A percentile compares a stretch with the other conserved stretches of the same genome.
Conservation (phyloP, 371 early-diverging fungal species). For the Basidiobolus meristosporus region DNA sequence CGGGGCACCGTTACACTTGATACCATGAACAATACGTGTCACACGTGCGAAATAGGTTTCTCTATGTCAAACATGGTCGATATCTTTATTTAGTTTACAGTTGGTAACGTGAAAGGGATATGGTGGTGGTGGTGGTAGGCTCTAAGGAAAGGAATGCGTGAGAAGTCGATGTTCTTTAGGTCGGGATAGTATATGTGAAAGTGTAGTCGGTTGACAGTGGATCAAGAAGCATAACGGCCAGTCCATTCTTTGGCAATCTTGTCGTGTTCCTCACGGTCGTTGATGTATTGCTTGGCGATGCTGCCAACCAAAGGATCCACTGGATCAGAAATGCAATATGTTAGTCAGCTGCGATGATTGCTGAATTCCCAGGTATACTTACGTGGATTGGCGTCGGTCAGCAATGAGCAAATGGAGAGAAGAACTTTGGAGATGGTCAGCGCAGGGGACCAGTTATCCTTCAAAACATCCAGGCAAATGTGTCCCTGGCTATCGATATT, state of each 20-base stretch:
- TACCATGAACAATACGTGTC: no score
- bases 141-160: background rate
- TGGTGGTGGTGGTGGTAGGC: background rate
- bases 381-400: conserved; percentile 89
- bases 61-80: no score
- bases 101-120: background rate
- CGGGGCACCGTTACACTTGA: no score
- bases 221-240: conserved; percentile 5
- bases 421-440: conserved; percentile 85
- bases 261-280: conserved; percentile 77
- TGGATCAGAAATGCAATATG: conserved; percentile 8
- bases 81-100: no score
- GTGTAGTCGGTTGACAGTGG: background rate
- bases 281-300: conserved; percentile 84
- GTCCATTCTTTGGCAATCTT: conserved; percentile 88
- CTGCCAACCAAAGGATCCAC: conserved; percentile 83
- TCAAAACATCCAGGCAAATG: conserved; percentile 86
- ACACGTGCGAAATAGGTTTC: no score
- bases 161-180: no score
- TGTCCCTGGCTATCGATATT: conserved; percentile 80
- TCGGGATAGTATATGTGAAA: background rate
- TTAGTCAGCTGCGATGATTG: background rate
- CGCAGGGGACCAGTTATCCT: conserved; percentile 91
- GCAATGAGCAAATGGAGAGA: conserved; percentile 67
- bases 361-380: no score